Percentiles rank a stretch among this genome's conserved stretches.
These are phyloP conservation scores for Paxillus rubicundulus DNA, from an alignment of 768 basidiomycete genomes.

Conservation along the genomic window DNA sequence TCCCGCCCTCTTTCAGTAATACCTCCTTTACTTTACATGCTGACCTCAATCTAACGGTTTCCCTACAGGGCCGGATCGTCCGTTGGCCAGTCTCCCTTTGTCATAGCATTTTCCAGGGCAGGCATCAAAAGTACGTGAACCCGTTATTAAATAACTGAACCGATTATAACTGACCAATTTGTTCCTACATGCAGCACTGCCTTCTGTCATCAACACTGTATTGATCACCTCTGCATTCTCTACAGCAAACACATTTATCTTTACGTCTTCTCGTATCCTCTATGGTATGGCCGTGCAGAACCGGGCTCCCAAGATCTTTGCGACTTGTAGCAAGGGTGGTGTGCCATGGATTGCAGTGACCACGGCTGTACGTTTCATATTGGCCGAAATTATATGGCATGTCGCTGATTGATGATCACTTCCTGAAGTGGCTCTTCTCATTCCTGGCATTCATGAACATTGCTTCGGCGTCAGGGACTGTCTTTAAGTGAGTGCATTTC, in stretches of 20 bases:
- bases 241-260: slow-evolving; percentile 53
- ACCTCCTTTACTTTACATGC: neutral
- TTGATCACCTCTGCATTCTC: slow-evolving; percentile 74
- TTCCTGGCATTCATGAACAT: slow-evolving; percentile 66
- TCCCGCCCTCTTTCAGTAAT: slow-evolving; percentile 43
- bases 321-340: slow-evolving; percentile 45
- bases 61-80: slow-evolving; percentile 9
- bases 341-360: slow-evolving; percentile 43
- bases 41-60: neutral
- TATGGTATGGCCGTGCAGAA: slow-evolving; percentile 46
- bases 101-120: slow-evolving; percentile 74
- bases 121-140: slow-evolving; percentile 55
- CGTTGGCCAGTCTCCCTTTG: slow-evolving; percentile 81
- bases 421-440: slow-evolving; percentile 36
- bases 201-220: slow-evolving; percentile 69
- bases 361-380: slow-evolving; percentile 21
- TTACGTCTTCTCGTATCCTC: slow-evolving; percentile 40
- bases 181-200: slow-evolving; percentile 39
- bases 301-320: slow-evolving; percentile 51
- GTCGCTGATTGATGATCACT: slow-evolving; percentile 6
- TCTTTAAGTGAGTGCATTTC: slow-evolving; percentile 19
- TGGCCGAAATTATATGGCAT: slow-evolving; percentile 7
- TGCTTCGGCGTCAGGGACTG: slow-evolving; percentile 47
- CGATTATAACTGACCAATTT: neutral
- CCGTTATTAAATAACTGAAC: slow-evolving; percentile 3